These are phyloP conservation scores for Suhomyces anneliseae DNA, from an alignment of 1,139 yeast genomes.

Conservation along the genomic window DNA sequence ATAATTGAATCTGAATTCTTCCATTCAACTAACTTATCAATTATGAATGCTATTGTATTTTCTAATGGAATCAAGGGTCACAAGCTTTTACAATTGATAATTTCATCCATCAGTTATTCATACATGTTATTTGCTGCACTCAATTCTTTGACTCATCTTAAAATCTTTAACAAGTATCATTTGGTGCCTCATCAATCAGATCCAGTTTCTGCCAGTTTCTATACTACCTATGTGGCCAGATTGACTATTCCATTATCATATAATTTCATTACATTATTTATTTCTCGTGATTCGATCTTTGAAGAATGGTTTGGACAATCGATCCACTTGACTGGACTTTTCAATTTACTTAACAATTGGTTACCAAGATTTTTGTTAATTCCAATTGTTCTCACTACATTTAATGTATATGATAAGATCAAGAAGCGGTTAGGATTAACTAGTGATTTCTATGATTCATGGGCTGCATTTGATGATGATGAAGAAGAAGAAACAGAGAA, in stretches of 20 bases:
- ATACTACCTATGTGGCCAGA: conserved; percentile 79
- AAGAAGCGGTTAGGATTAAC: conserved; percentile 48
- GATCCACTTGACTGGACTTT: conserved; percentile 73
- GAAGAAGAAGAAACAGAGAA: conserved; percentile 15
- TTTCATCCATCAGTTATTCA: conserved; percentile 47
- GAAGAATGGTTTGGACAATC: conserved; percentile 70
- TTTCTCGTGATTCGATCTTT: conserved; percentile 47
- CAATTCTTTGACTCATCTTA: conserved; percentile 63
- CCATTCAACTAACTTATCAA: conserved; percentile 65
- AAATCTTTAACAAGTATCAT: conserved; percentile 75
- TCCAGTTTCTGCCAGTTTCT: conserved; percentile 73
- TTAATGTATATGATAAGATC: conserved; percentile 68
- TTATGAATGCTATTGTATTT: conserved; percentile 52
- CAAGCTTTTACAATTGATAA: conserved; percentile 33
- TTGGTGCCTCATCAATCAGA: conserved; percentile 69
- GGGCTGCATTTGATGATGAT: conserved; percentile 19
- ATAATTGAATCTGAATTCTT: conserved; percentile 73
- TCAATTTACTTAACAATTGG: conserved; percentile 70
- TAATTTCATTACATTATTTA: conserved; percentile 69
- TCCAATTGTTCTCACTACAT: conserved; percentile 63
- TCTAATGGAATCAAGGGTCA: conserved; percentile 20
- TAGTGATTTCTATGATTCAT: conserved; percentile 57
- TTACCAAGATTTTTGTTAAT: conserved; percentile 70
- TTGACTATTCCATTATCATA: conserved; percentile 80
- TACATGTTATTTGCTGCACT: conserved; percentile 71